Evolutionary conservation across 2,329 filamentous ascomycete species (phyloP).

Genomic region (Decorospora gaudefroyi): DNA sequence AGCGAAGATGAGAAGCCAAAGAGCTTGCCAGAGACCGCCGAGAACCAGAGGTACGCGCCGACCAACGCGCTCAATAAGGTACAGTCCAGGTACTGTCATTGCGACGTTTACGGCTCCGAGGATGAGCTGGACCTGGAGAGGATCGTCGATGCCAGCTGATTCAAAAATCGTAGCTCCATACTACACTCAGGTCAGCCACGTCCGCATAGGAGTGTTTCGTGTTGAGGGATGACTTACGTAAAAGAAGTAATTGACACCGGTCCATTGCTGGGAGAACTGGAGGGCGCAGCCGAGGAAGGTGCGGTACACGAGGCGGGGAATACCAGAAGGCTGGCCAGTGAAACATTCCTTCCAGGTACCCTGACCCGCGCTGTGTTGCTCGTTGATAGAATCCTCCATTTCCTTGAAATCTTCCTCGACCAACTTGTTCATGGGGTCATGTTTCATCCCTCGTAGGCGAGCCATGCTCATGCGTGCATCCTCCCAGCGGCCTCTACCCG

Average conservation of each 20-base stretch:
- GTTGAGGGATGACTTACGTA: slow-evolving; percentile 22
- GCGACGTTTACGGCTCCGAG: slow-evolving; percentile 67
- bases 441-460: slow-evolving; percentile 58
- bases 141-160: slow-evolving; percentile 67
- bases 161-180: slow-evolving; percentile 71
- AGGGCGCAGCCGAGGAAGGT: slow-evolving; percentile 38
- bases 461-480: slow-evolving; percentile 58
- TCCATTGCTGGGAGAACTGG: slow-evolving; percentile 44
- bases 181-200: slow-evolving; percentile 46
- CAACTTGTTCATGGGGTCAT: slow-evolving; percentile 52
- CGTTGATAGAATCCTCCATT: slow-evolving; percentile 38
- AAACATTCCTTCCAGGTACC: slow-evolving; percentile 41
- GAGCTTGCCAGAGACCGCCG: slow-evolving; percentile 69
- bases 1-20: slow-evolving; percentile 66
- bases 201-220: background rate
- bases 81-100: slow-evolving; percentile 69
- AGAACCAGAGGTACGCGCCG: slow-evolving; percentile 69
- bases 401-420: slow-evolving; percentile 59
- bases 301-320: slow-evolving; percentile 48
- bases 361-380: slow-evolving; percentile 36
- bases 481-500: slow-evolving; percentile 54
- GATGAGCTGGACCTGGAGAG: slow-evolving; percentile 53
- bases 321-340: slow-evolving; percentile 43
- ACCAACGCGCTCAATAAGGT: slow-evolving; percentile 69
- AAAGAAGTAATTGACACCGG: slow-evolving; percentile 59